Evolutionary conservation across 2,329 filamentous ascomycete species (phyloP).

Genomic region (Dryadomyces sulphureus): DNA sequence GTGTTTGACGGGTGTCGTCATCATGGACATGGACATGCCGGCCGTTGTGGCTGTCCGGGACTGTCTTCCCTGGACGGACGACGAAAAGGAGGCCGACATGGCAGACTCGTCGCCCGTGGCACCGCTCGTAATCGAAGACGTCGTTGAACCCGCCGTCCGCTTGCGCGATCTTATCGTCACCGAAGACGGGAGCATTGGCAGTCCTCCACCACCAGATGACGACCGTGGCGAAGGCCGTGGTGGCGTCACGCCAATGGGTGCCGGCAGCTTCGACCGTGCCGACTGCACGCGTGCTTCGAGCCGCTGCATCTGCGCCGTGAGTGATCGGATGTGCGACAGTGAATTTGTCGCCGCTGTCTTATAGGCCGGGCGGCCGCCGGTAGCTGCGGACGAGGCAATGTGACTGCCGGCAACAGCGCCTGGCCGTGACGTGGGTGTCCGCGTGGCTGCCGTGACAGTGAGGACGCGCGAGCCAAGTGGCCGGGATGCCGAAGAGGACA

Average conservation of each 20-base stretch:
- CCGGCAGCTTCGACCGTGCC: conserved; percentile 80
- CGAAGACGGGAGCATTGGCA: conserved; percentile 30
- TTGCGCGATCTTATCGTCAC: conserved; percentile 56
- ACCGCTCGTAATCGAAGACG: conserved; percentile 23
- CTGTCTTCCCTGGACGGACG: conserved; percentile 11
- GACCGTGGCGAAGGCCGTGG: conserved; percentile 64
- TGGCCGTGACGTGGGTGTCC: conserved; percentile 16
- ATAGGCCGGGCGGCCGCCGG: conserved; percentile 19
- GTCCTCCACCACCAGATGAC: conserved; percentile 20
- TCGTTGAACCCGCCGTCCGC: conserved; percentile 43
- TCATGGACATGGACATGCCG: too few species aligned
- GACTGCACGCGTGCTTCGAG: conserved; percentile 88
- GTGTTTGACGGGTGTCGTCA: conserved; percentile 24
- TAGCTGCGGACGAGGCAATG: too few species aligned
- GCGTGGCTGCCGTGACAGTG: conserved; percentile 32
- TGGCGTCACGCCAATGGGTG: conserved; percentile 54
- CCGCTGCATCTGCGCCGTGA: conserved; percentile 94
- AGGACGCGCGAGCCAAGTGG: conserved; percentile 23
- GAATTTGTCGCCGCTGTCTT: conserved; percentile 49
- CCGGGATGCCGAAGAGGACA: conserved; percentile 18
- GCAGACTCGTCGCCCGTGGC: conserved; percentile 33
- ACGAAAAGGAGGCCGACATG: conserved; percentile 21
- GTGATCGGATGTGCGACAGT: conserved; percentile 78
- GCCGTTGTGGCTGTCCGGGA: background rate
- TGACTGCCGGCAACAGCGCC: background rate